These are phyloP conservation scores for Cordyceps cateniannulata DNA, from an alignment of 2,329 filamentous ascomycete genomes.

Conservation along the genomic window DNA sequence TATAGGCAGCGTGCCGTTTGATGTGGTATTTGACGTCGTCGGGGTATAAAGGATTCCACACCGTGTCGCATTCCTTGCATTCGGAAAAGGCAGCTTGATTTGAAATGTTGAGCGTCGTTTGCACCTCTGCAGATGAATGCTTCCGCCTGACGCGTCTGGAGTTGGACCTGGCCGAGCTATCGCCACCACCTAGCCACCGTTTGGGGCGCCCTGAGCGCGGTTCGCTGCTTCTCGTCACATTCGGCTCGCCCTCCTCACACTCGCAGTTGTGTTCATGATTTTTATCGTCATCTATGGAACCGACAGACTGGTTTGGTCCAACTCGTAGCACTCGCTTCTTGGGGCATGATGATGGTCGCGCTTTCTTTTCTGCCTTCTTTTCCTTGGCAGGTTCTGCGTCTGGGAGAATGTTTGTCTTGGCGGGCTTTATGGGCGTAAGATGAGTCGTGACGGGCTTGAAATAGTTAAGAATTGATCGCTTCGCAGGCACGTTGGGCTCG, in stretches of 20 bases:
- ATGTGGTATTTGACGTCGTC: constrained; percentile 37
- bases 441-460: constrained; percentile 26
- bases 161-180: neutral
- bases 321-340: constrained; percentile 25
- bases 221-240: neutral
- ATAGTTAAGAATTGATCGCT: constrained; percentile 34
- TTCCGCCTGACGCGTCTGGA: constrained; percentile 12
- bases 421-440: neutral
- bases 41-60: constrained; percentile 38
- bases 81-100: constrained; percentile 35
- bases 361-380: neutral
- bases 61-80: constrained; percentile 35
- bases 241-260: neutral
- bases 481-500: constrained; percentile 13
- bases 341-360: neutral
- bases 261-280: neutral
- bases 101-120: constrained; percentile 40
- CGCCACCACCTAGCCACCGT: neutral
- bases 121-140: constrained; percentile 22
- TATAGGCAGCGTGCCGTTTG: constrained; percentile 31
- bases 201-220: neutral
- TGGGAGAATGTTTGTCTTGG: neutral
- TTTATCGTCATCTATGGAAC: neutral
- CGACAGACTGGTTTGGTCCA: constrained; percentile 16
- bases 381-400: neutral